Evolutionary conservation across 2,329 filamentous ascomycete genomes (phyloP).

Genomic region (Colletotrichum somersetense): DNA sequence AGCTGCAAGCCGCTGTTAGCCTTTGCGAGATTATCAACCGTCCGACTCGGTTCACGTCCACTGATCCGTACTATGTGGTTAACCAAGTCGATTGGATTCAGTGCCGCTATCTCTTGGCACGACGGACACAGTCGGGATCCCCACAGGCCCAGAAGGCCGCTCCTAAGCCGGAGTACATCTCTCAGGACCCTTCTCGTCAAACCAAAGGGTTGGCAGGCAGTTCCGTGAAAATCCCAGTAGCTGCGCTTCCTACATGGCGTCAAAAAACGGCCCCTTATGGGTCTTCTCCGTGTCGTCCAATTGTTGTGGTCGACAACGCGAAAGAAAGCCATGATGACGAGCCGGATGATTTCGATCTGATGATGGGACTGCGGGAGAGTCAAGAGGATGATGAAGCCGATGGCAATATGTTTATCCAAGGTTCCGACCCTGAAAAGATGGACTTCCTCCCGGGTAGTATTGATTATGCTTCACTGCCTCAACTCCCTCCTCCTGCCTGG

Average conservation of each 20-base stretch:
- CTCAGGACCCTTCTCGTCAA: constrained; percentile 45
- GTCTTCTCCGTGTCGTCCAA: constrained; percentile 1
- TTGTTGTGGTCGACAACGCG: background rate
- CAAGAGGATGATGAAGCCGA: background rate
- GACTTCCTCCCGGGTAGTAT: constrained; percentile 76
- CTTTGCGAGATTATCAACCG: constrained; percentile 89
- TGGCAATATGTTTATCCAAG: background rate
- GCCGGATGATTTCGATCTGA: constrained; percentile 43
- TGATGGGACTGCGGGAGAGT: constrained; percentile 41
- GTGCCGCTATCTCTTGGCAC: constrained; percentile 82
- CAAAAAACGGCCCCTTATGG: constrained; percentile 10
- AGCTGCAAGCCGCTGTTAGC: constrained; percentile 71
- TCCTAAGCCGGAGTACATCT: constrained; percentile 43
- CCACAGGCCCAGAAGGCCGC: background rate
- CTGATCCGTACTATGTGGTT: constrained; percentile 76
- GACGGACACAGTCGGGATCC: background rate
- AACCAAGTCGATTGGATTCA: constrained; percentile 87
- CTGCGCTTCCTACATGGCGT: constrained; percentile 45
- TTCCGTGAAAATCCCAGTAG: constrained; percentile 46
- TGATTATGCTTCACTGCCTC: constrained; percentile 70
- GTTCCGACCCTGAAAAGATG: constrained; percentile 45
- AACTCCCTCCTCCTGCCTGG: constrained; percentile 75
- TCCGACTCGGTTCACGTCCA: constrained; percentile 70
- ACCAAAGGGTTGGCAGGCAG: constrained; percentile 25
- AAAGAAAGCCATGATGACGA: constrained; percentile 28